Conservation (phyloP, 2,329 filamentous ascomycete species). For the Metarhizium album region DNA sequence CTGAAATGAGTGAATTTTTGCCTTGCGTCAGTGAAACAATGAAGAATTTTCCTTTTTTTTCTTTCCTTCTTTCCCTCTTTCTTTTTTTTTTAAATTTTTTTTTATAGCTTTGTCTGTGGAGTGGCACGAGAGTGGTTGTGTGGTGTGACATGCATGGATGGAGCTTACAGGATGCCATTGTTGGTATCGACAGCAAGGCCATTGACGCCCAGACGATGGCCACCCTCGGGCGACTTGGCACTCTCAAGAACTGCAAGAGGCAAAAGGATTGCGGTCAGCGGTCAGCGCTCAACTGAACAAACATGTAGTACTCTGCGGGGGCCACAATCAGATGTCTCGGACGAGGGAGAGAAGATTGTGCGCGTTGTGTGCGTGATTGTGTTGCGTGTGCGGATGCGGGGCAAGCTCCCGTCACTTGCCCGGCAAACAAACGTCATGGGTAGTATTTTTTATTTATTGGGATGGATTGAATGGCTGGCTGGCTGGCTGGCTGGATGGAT, state of each 20-base stretch:
- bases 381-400: too few relatives aligned
- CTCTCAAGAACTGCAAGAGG: constrained; percentile 42
- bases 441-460: too few relatives aligned
- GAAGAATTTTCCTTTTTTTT: too few relatives aligned
- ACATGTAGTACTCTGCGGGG: background rate
- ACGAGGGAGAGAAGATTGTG: constrained; percentile 1
- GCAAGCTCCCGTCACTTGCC: background rate
- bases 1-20: constrained; percentile 31
- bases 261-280: constrained; percentile 3
- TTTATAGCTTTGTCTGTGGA: too few relatives aligned
- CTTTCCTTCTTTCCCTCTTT: too few relatives aligned
- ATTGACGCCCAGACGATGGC: constrained; percentile 90
- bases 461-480: too few relatives aligned
- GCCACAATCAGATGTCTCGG: background rate
- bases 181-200: constrained; percentile 78
- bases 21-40: background rate
- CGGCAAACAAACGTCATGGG: too few relatives aligned
- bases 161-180: constrained; percentile 72
- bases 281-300: background rate
- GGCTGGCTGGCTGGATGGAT: too few relatives aligned
- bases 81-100: too few relatives aligned
- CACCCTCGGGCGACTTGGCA: constrained; percentile 51
- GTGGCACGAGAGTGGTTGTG: too few relatives aligned
- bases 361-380: too few relatives aligned
- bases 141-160: background rate